Evolutionary conservation across 2,329 filamentous ascomycete species (phyloP).

Genomic region (Fusarium sp.): DNA sequence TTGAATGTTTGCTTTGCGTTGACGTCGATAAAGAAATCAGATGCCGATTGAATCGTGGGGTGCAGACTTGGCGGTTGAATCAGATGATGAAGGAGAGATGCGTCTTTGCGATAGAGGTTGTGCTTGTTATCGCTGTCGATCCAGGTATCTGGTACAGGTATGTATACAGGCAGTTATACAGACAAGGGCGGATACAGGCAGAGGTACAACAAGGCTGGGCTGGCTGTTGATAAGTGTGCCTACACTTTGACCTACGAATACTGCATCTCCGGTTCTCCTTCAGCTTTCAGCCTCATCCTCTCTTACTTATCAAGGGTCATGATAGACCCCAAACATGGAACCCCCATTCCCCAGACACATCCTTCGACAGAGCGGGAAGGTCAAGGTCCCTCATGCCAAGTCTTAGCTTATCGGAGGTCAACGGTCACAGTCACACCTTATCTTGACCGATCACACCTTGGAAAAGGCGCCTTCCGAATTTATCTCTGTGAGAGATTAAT

Average conservation of each 20-base stretch:
- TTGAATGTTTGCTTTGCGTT: not conserved
- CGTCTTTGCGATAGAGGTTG: not conserved
- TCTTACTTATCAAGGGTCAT: not conserved
- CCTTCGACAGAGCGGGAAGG: slow-evolving; percentile 1
- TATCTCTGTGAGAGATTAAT: slow-evolving; percentile 11
- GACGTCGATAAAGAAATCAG: slow-evolving; percentile 16
- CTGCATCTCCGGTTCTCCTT: not conserved
- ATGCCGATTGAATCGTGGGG: slow-evolving; percentile 34
- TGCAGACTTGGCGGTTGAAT: slow-evolving; percentile 10
- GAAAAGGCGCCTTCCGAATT: slow-evolving; percentile 3
- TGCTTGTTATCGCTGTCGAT: slow-evolving; percentile 1
- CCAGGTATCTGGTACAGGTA: not conserved
- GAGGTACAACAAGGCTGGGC: no score
- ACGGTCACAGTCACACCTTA: slow-evolving; percentile 17
- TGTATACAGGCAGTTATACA: not conserved
- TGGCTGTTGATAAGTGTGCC: not conserved
- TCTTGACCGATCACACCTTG: not conserved
- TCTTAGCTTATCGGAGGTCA: not conserved
- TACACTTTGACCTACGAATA: not conserved
- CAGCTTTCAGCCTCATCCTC: slow-evolving; percentile 1
- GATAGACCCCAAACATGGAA: not conserved
- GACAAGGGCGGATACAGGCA: not conserved
- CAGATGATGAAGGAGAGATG: not conserved
- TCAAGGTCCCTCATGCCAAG: not conserved
- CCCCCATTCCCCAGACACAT: not conserved